Evolutionary conservation across 2,329 filamentous ascomycete species (phyloP), one percentile per base, ranked within the genome.

Genomic region (Calonectria hongkongensis): DNA sequence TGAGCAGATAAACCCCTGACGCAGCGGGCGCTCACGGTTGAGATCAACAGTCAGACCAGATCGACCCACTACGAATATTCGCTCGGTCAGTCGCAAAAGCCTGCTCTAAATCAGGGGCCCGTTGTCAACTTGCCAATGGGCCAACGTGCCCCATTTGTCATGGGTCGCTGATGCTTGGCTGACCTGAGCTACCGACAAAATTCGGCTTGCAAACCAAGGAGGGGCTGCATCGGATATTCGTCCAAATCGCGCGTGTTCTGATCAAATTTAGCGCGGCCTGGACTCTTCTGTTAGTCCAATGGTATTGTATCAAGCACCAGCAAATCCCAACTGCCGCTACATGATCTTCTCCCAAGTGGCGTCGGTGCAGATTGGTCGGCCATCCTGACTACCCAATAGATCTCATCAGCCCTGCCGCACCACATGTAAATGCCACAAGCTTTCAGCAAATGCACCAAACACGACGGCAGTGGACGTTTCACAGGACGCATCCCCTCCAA

Each of bases 1-100:
- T 62, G 67, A 70, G 54, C 74, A 74, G 76, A 79, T 78, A 73
- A 79, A 77, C 68, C 76, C 74, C 72, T 73, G 77, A 72, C 71
- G 72, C 41, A 67, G 72, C 72, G 69, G 66, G 54, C 71, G 62
- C 48, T 50, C 66, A 39, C 70, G 68, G 72, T 63, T 73, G 74
- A 72, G 78, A 79, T 79, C 78, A 77, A 73, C 68, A 50, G 68
- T 69, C 63, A 63, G 58, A 50, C 71, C 73, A 73, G 71, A 74
- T 75, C 68, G 66, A 67, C 62, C 66, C 75, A 78, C 54, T 51
- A 15, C 58, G 56, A 75, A 74, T 71, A 70, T 70, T 74, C 71
- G 63, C 62, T 73, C 62, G 66, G 66, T 70, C 45, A 27, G 48
- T 68, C 39, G 64, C 56, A 60, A 73, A 48, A 36, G 48, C 58